These are phyloP conservation scores for Malassezia sp. DNA, from an alignment of 1,284 basidiomycete species.

Conservation along the genomic window DNA sequence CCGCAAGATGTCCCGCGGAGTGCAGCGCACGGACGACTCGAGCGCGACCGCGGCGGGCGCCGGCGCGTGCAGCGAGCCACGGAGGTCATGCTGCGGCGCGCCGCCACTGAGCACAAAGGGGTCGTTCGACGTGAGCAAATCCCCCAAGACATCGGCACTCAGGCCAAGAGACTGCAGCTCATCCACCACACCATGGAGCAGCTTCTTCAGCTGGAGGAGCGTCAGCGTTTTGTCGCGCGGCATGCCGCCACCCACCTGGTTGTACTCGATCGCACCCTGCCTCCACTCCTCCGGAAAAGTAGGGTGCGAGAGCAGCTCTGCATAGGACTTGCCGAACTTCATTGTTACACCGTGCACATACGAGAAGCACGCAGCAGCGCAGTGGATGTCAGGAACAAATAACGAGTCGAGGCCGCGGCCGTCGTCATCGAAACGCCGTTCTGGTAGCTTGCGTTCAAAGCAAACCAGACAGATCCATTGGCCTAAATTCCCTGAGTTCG, in stretches of 20 bases:
- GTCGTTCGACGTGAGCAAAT: slow-evolving; percentile 50
- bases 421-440: too few species aligned
- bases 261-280: slow-evolving; percentile 71
- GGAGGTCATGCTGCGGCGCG: too few species aligned
- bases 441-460: too few species aligned
- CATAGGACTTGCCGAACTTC: slow-evolving; percentile 72
- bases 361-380: neutral
- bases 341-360: slow-evolving; percentile 48
- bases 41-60: too few species aligned
- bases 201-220: slow-evolving; percentile 65
- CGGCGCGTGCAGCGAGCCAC: too few species aligned
- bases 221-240: neutral
- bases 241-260: slow-evolving; percentile 53
- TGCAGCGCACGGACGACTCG: too few species aligned
- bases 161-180: slow-evolving; percentile 72
- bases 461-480: too few species aligned
- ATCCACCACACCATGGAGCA: slow-evolving; percentile 72
- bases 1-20: too few species aligned
- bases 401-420: too few species aligned
- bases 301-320: slow-evolving; percentile 56
- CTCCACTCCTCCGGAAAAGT: slow-evolving; percentile 63
- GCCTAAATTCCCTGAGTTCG: too few species aligned
- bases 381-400: too few species aligned
- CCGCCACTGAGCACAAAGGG: too few species aligned
- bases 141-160: slow-evolving; percentile 54